A percentile compares a stretch with the other conserved stretches of the same genome.
These are phyloP conservation scores for Isatis lusitanica DNA, from an alignment of 441 rosid species.

Conservation along the genomic window DNA sequence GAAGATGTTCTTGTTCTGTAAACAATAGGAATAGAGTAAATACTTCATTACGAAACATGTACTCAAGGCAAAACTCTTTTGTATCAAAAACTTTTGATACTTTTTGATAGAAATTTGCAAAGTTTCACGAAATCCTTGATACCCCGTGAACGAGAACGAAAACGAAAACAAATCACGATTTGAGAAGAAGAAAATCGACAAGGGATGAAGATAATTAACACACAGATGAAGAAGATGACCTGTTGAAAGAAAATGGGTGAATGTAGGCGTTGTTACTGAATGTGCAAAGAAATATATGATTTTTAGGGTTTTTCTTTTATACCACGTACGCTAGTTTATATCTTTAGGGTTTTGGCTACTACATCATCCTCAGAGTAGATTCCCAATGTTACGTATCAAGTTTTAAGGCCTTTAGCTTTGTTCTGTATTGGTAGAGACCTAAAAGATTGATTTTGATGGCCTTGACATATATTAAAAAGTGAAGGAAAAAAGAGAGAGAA, in stretches of 20 bases:
- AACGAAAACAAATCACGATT: neutral
- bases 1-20: neutral
- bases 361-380: too few relatives aligned
- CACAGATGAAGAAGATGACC: neutral
- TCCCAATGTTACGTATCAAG: neutral
- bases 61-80: neutral
- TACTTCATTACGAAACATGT: neutral
- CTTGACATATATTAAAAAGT: neutral
- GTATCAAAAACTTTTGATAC: neutral
- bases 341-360: too few relatives aligned
- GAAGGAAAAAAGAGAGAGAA: neutral
- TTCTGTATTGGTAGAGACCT: neutral
- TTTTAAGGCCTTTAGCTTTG: neutral
- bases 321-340: neutral
- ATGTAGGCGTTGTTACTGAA: neutral
- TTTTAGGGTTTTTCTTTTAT: neutral
- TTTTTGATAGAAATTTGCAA: neutral
- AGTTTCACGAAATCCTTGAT: neutral
- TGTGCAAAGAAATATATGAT: neutral
- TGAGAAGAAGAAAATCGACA: neutral
- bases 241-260: neutral
- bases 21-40: neutral
- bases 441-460: constrained; percentile 4
- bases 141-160: neutral
- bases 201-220: neutral